Percentiles rank a stretch among this genome's conserved stretches.
Evolutionary conservation across 345 rosid species (phyloP).

Genomic region (Eucalyptus polybractea): DNA sequence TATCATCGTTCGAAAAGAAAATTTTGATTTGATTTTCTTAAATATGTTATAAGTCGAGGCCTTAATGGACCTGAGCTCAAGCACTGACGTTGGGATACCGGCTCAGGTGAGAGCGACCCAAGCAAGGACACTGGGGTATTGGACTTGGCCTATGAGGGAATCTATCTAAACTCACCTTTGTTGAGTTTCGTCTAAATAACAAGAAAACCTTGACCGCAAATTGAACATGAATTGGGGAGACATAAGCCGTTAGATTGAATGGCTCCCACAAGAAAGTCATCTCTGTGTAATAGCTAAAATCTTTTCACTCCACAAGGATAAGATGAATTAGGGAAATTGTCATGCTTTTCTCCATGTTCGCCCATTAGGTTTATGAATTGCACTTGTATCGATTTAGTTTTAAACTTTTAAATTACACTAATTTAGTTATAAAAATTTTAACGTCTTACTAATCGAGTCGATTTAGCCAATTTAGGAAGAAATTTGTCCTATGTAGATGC

Average conservation of each 20-base stretch:
- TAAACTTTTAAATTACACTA: fast-evolving
- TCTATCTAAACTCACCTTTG: neutral
- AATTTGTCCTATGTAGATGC: fast-evolving
- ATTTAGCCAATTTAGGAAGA: fast-evolving
- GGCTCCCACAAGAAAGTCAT: neutral
- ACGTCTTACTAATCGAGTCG: fast-evolving
- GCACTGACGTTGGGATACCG: fast-evolving
- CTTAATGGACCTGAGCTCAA: neutral
- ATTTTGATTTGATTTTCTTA: no score
- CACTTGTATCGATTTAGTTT: fast-evolving
- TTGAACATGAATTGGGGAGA: neutral
- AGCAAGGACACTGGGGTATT: no score
- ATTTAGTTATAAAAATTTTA: no score
- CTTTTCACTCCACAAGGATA: neutral
- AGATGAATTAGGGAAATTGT: neutral
- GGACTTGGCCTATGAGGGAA: neutral
- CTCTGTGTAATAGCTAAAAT: neutral
- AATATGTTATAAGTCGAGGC: neutral
- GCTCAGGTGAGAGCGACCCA: fast-evolving
- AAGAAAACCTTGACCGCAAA: neutral
- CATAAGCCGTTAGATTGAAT: neutral
- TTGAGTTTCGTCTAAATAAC: neutral
- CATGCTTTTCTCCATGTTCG: neutral
- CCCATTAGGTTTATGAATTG: neutral
- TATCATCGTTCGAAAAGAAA: fast-evolving